phyloP scores from a whole-genome alignment of 140 eudicot genomes.

The Cichorium intybus region DNA sequence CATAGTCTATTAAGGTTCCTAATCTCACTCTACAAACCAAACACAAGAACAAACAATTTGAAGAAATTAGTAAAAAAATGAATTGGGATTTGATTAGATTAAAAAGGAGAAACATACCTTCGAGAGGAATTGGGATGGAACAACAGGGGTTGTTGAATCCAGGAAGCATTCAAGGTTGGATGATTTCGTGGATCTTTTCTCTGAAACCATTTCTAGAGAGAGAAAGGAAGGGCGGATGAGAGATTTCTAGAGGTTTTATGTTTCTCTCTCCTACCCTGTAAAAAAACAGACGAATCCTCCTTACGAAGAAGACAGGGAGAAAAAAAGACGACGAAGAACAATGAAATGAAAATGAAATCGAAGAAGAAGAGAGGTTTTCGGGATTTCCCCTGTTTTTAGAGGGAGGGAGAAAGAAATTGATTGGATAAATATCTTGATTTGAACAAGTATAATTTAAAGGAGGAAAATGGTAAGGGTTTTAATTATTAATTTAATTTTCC shows the following conservation, averaged over 20 bases:
- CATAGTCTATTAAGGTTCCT: slow-evolving; percentile 73
- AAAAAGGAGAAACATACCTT: slow-evolving; percentile 48
- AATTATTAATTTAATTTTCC: neutral
- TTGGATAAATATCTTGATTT: neutral
- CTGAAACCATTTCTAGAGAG: slow-evolving; percentile 41
- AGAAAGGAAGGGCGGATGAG: slow-evolving; percentile 30
- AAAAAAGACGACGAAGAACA: slow-evolving; percentile 5
- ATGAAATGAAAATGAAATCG: slow-evolving; percentile 19
- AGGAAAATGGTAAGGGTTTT: slow-evolving; percentile 17
- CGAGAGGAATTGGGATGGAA: slow-evolving; percentile 64
- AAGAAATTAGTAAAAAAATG: neutral
- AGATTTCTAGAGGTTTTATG: slow-evolving; percentile 16
- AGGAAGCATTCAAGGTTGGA: slow-evolving; percentile 78
- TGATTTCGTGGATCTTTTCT: slow-evolving; percentile 57
- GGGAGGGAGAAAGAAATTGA: slow-evolving; percentile 13
- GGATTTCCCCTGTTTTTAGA: slow-evolving; percentile 25
- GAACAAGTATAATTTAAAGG: slow-evolving; percentile 20
- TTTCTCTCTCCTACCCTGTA: slow-evolving; percentile 44
- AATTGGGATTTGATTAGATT: neutral
- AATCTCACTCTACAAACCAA: slow-evolving; percentile 55
- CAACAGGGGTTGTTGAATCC: slow-evolving; percentile 80
- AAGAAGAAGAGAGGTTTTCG: slow-evolving; percentile 44
- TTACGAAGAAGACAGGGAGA: slow-evolving; percentile 17
- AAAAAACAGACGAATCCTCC: slow-evolving; percentile 22
- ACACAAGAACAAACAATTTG: neutral